Percentiles rank a stretch among this genome's conserved stretches.
These are phyloP conservation scores for Penicillium sp. DNA, from an alignment of 2,329 filamentous ascomycete genomes.

Conservation along the genomic window DNA sequence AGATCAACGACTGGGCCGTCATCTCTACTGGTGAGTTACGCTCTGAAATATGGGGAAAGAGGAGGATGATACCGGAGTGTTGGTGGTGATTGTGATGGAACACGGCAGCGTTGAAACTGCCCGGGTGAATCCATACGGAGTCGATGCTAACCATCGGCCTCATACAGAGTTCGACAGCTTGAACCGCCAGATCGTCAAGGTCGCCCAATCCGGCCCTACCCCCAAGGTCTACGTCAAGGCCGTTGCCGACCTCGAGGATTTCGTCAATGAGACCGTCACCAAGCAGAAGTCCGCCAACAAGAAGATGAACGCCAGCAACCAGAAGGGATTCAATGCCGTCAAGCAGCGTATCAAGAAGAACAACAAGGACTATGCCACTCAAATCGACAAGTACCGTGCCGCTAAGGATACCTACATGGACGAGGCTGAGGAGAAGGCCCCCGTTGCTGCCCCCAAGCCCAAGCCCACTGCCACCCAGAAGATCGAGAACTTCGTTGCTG, in stretches of 20 bases:
- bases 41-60: neutral
- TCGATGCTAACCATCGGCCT: constrained; percentile 15
- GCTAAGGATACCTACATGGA: constrained; percentile 89
- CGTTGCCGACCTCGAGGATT: constrained; percentile 90
- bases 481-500: constrained; percentile 41
- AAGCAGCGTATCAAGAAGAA: constrained; percentile 99
- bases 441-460: constrained; percentile 54
- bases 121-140: neutral
- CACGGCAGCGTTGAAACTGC: neutral
- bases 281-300: constrained; percentile 96
- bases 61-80: neutral
- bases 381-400: constrained; percentile 84
- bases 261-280: constrained; percentile 88
- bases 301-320: constrained; percentile 98
- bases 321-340: constrained; percentile 91
- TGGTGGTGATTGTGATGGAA: neutral
- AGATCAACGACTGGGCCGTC: constrained; percentile 96
- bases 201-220: constrained; percentile 74
- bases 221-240: constrained; percentile 94
- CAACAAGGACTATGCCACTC: constrained; percentile 88
- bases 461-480: constrained; percentile 55
- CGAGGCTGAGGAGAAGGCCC: constrained; percentile 67
- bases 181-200: constrained; percentile 81
- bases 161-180: constrained; percentile 87
- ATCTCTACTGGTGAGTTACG: constrained; percentile 76